Conservation (phyloP, 164 flowering plant species). For the Nymphaea colorata region DNA sequence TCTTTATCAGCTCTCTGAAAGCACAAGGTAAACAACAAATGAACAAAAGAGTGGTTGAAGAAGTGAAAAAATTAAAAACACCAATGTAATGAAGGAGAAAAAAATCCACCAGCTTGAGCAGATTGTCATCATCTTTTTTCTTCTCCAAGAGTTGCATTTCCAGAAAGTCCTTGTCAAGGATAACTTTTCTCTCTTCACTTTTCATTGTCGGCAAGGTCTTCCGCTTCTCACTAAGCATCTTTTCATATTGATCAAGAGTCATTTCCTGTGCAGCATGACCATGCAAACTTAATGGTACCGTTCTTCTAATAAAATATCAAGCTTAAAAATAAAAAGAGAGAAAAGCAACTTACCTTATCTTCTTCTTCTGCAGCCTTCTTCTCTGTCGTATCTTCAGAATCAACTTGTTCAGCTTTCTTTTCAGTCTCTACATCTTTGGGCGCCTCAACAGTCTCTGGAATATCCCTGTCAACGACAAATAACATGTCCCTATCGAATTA, state of each 20-base stretch:
- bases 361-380: constrained; percentile 15
- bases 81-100: not conserved
- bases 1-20: constrained; percentile 22
- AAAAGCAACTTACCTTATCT: constrained; percentile 7
- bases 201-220: constrained; percentile 19
- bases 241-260: constrained; percentile 27
- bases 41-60: not conserved
- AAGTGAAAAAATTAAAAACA: not conserved
- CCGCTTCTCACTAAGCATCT: constrained; percentile 18
- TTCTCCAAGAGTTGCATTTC: constrained; percentile 22
- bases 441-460: constrained; percentile 12
- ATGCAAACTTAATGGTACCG: not conserved
- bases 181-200: constrained; percentile 20
- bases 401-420: constrained; percentile 6
- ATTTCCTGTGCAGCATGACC: constrained; percentile 14
- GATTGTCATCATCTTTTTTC: constrained; percentile 16
- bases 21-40: not conserved
- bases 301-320: not conserved
- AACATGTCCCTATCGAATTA: not conserved
- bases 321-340: not conserved
- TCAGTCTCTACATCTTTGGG: constrained; percentile 8
- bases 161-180: constrained; percentile 22
- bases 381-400: constrained; percentile 8
- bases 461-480: constrained; percentile 11
- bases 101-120: constrained; percentile 16